Conservation (phyloP, 148 eudicot species). For the Camellia japonica region DNA sequence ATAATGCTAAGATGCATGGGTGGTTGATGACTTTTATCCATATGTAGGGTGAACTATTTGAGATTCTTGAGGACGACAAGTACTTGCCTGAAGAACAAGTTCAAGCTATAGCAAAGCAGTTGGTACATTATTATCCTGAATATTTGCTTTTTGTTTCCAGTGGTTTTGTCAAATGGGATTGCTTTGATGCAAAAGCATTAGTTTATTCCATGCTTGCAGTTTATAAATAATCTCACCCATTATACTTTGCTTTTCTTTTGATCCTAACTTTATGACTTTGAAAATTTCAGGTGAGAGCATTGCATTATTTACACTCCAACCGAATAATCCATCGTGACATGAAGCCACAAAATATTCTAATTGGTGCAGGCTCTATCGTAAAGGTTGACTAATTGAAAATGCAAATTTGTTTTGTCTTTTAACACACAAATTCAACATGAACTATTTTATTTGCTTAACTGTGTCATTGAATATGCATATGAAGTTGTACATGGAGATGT, state of each 20-base stretch:
- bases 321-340: constrained; percentile 97
- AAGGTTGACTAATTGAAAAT: constrained; percentile 51
- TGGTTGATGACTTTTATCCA: constrained; percentile 7
- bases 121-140: constrained; percentile 50
- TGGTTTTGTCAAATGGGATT: neutral
- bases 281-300: constrained; percentile 70
- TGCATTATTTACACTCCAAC: constrained; percentile 95
- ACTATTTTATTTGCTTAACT: neutral
- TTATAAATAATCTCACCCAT: neutral
- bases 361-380: constrained; percentile 85
- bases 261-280: neutral
- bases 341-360: constrained; percentile 99
- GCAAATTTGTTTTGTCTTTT: neutral
- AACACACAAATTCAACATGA: neutral
- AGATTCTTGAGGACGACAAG: constrained; percentile 96
- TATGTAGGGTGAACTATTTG: constrained; percentile 89
- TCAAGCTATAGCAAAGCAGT: constrained; percentile 94
- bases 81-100: constrained; percentile 98
- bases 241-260: neutral
- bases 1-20: neutral
- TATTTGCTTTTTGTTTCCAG: neutral
- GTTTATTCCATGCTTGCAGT: neutral
- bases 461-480: neutral
- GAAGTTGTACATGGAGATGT: neutral
- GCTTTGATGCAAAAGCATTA: neutral